Percentiles rank a stretch among this genome's conserved stretches.
phyloP scores from a whole-genome alignment of 2,329 filamentous ascomycete genomes.

The Ascochyta lentis region DNA sequence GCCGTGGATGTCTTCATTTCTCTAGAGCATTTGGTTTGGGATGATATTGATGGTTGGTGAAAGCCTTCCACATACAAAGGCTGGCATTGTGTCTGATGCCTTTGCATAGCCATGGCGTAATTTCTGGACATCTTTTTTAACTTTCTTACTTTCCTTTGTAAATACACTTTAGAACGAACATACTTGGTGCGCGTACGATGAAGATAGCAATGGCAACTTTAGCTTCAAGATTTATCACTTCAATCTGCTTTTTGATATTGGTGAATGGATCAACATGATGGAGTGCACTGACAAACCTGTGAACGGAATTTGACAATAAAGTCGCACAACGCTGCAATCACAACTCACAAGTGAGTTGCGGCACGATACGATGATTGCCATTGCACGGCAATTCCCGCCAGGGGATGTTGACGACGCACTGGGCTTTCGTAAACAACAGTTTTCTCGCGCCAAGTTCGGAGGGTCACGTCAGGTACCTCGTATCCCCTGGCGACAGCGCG shows the following conservation, averaged over 20 bases:
- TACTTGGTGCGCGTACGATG: constrained; percentile 5
- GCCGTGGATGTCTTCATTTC: constrained; percentile 4
- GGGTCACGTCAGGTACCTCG: constrained; percentile 1
- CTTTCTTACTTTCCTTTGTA: constrained; percentile 20
- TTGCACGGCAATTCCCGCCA: no score
- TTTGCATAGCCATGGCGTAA: constrained; percentile 37
- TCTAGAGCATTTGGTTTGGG: constrained; percentile 9
- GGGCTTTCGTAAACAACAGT: not conserved
- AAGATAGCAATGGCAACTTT: not conserved
- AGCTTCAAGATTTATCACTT: not conserved
- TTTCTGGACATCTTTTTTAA: constrained; percentile 8
- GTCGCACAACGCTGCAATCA: not conserved
- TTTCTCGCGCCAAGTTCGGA: not conserved
- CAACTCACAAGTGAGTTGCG: not conserved
- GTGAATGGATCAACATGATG: no score
- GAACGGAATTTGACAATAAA: not conserved
- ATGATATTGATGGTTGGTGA: constrained; percentile 3
- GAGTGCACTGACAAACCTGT: no score
- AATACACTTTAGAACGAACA: constrained; percentile 17
- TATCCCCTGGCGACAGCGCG: not conserved
- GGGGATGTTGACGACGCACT: not conserved
- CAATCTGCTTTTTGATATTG: not conserved
- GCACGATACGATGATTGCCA: not conserved
- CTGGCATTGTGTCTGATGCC: constrained; percentile 16
- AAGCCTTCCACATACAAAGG: constrained; percentile 7